Percentiles rank a stretch among this genome's conserved stretches.
Conservation (phyloP, 2,329 filamentous ascomycete genomes). For the Catunica adiposa region DNA sequence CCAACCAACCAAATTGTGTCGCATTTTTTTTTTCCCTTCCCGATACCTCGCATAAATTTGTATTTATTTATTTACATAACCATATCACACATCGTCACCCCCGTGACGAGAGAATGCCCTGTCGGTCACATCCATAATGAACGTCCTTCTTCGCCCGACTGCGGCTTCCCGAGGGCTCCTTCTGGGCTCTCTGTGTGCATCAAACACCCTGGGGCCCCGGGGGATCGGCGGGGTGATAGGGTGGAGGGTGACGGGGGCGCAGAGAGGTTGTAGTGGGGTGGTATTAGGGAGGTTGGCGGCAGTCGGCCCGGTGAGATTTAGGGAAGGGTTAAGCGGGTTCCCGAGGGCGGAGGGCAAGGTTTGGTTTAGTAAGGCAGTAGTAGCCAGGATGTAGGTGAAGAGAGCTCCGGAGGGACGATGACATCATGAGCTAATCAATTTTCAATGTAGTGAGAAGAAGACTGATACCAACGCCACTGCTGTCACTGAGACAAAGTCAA, state of each 20-base stretch:
- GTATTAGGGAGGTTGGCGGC: too few species aligned
- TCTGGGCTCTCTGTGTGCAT: background rate
- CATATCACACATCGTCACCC: too few species aligned
- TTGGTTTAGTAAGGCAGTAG: too few species aligned
- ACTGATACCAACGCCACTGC: background rate
- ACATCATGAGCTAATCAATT: background rate
- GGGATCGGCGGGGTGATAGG: background rate
- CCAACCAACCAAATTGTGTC: background rate
- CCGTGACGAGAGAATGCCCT: conserved; percentile 1
- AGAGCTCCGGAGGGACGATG: background rate
- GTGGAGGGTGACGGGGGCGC: too few species aligned
- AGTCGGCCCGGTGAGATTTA: too few species aligned
- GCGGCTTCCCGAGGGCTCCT: conserved; percentile 1
- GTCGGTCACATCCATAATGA: conserved; percentile 5
- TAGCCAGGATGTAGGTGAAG: background rate
- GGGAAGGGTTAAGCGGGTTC: too few species aligned
- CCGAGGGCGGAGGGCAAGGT: too few species aligned
- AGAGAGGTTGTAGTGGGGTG: too few species aligned
- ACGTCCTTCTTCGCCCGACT: conserved; percentile 11
- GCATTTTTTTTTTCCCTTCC: background rate
- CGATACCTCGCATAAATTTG: background rate
- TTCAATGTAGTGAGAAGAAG: background rate
- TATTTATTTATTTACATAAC: background rate
- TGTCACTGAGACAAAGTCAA: too few species aligned
- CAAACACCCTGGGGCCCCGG: background rate